Conservation (phyloP, 2,329 filamentous ascomycete species). For the Colletotrichum sp. region DNA sequence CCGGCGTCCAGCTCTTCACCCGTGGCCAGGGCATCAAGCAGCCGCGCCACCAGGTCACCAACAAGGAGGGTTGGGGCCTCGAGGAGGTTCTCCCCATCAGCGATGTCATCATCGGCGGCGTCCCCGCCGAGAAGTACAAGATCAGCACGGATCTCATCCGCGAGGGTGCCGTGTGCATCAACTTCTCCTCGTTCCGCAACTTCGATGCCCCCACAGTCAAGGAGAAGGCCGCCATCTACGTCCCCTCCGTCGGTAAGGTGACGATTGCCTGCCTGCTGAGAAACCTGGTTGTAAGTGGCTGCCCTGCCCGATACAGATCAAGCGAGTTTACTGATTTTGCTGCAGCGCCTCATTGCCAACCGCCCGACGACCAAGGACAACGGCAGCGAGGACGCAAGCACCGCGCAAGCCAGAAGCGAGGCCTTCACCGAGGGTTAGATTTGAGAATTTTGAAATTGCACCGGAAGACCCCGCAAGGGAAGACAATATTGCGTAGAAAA, state of each 20-base stretch:
- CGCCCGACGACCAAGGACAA: constrained; percentile 43
- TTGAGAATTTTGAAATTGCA: constrained; percentile 22
- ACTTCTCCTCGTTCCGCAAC: constrained; percentile 96
- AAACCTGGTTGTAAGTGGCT: constrained; percentile 78
- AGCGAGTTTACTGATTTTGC: background rate
- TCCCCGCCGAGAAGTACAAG: constrained; percentile 88
- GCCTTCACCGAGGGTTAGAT: constrained; percentile 41
- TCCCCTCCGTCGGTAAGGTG: constrained; percentile 96
- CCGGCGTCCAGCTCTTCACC: constrained; percentile 90
- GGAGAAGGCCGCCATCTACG: constrained; percentile 95
- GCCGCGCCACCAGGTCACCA: constrained; percentile 82
- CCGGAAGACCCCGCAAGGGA: background rate
- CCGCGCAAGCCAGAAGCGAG: constrained; percentile 43
- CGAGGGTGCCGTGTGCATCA: constrained; percentile 96
- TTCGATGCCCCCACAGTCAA: constrained; percentile 86
- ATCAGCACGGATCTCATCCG: constrained; percentile 83
- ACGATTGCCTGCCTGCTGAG: constrained; percentile 91
- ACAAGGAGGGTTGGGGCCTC: constrained; percentile 80
- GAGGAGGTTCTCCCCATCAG: constrained; percentile 85
- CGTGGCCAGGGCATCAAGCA: constrained; percentile 87
- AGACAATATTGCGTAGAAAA: background rate
- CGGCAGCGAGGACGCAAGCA: constrained; percentile 27
- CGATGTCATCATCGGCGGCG: constrained; percentile 93
- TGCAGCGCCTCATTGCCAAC: constrained; percentile 58
- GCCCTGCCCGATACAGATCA: background rate